Evolutionary conservation across 495 filamentous ascomycete genomes (phyloP), one percentile per base, ranked within the genome.

Genomic region (Podospora appendiculata): DNA sequence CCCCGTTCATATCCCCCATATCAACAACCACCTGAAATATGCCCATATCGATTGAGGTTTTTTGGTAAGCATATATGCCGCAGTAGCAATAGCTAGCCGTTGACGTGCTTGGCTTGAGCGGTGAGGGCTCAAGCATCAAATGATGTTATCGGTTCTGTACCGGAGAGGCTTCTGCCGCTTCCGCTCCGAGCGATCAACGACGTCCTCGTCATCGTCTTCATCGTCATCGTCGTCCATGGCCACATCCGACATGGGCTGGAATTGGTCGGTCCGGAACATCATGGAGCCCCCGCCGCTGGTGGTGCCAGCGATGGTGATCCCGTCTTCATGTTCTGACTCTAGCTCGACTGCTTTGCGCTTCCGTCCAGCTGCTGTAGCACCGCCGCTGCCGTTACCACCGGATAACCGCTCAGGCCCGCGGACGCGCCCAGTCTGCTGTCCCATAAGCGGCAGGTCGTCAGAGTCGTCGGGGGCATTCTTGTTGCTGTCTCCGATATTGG

Each of bases 81-180:
- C 25, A 25, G 25, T 5, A 25, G 25, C 25, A 5, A 2, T 25
- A 25, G 25, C 25, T 25, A 25, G 25, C 25, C 25, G n/a, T 25
- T 25, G 5, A 25, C 5, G 25, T 25, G 25, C 25, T 5, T 25
- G 25, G 5, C 5, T 25, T 25, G 25, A 25, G 25, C 25, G 25
- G 2, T 25, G 25, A 25, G 25, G 5, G 25, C 25, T 5, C 25
- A 25, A 25, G 25, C 25, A 25, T 25, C 25, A 25, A 25, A 25
- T 25, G 25, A 25, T 25, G 5, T 50, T 38, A 39, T 59, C 57
- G 32, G 53, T 41, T 46, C 63, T 49, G 47, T 62, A 66, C 33
- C 63, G 47, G 14, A 48, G 40, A 11, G 63, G 63, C 43, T 57
- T 66, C 44, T 60, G 57, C 3, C 61, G 50, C 48, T 58, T 62